Evolutionary conservation across 1,284 basidiomycete genomes (phyloP), one percentile per base, ranked within the genome.

Genomic region (Apiotrichum domesticum): DNA sequence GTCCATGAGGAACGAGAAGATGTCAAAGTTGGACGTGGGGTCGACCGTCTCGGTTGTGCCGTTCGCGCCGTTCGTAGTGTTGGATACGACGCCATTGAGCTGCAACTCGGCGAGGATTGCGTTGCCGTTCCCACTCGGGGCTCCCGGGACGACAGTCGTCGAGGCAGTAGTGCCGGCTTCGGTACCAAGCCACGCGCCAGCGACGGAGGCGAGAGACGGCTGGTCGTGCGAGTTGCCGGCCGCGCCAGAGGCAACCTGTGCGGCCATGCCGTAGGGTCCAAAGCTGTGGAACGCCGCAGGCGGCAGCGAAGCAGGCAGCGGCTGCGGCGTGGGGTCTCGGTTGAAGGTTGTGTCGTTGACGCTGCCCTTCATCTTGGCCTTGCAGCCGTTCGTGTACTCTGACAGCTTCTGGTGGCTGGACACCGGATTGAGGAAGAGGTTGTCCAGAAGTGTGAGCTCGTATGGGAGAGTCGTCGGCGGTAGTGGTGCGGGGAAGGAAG

Each of bases 371-470:
- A 58, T 52, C 41, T 61, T 55, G 41, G 63, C 55, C 57, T 68
- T 65, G 56, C 57, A 51, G 32, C 69, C 68, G 46, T 66, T 67
- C 40, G 73, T 76, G 55, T 75, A 76, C n/a, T 74, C 74, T 9
- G 70, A 73, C 7, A 74, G 73, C 62, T 76, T 75, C 51, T 71
- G 70, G 58, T 77, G 74, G 41, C 68, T 64, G 2, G 69, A 67
- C 67, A 76, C 71, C 10, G 77, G 77, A 65, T 78, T 77, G 42
- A 75, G 57, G 63, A 78, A 77, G 35, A 78, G 68, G 59, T 77
- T 74, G 63, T 78, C 77, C 39, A 78, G 67, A 1, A 77, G 60
- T 1, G 68, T 68, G n/a, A 78, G 65, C 60, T 78, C 77, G 62
- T 74, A 75, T 0, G 77, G 77, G 3, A 78, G 60, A 0, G 68